Conservation (phyloP, 2,329 filamentous ascomycete species). For the Bretziella fagacearum region DNA sequence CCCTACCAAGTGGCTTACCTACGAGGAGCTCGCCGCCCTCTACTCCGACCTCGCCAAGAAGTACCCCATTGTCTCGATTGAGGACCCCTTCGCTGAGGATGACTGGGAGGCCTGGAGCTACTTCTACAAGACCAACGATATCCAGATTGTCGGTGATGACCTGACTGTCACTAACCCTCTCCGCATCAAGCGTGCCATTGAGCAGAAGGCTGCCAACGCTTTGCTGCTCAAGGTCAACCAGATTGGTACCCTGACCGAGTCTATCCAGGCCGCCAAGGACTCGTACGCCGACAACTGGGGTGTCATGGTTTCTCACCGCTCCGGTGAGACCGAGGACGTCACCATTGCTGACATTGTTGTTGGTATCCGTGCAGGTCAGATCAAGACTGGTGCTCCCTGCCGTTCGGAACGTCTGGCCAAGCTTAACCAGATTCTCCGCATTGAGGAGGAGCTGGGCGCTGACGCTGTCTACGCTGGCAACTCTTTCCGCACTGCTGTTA, state of each 20-base stretch:
- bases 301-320: conserved; percentile 99
- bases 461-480: conserved; percentile 81
- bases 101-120: conserved; percentile 99
- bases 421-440: conserved; percentile 99
- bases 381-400: conserved; percentile 95
- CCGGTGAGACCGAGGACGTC: conserved; percentile 98
- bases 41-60: conserved; percentile 80
- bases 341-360: conserved; percentile 98
- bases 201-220: conserved; percentile 96
- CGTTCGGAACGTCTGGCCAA: conserved; percentile 97
- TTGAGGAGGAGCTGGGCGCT: conserved; percentile 94
- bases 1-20: conserved; percentile 92
- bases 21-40: conserved; percentile 85
- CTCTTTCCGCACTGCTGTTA: conserved; percentile 83
- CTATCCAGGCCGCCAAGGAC: conserved; percentile 98
- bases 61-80: conserved; percentile 97
- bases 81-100: conserved; percentile 98
- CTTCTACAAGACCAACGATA: conserved; percentile 98
- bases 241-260: conserved; percentile 97
- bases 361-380: conserved; percentile 89
- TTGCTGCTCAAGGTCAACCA: conserved; percentile 99
- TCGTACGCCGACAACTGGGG: conserved; percentile 91
- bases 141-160: conserved; percentile 97
- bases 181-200: conserved; percentile 99
- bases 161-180: conserved; percentile 97